phyloP scores from a whole-genome alignment of 129 eudicot genomes.

The Scalesia atractyloides region DNA sequence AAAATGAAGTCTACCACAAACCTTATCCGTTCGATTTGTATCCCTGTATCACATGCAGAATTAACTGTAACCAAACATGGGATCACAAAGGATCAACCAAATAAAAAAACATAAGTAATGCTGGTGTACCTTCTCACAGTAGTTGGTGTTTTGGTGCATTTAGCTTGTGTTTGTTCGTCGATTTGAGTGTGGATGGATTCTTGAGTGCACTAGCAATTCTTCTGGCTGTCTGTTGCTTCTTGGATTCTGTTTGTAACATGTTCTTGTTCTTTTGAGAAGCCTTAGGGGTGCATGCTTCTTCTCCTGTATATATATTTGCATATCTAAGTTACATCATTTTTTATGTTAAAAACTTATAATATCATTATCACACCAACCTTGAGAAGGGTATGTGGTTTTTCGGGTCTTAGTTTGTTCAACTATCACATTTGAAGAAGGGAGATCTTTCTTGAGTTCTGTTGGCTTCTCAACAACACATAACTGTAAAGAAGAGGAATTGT shows the following conservation, averaged over 20 bases:
- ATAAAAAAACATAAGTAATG: no score
- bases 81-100: not conserved
- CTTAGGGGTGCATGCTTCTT: constrained; percentile 64
- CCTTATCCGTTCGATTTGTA: constrained; percentile 15
- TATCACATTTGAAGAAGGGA: constrained; percentile 20
- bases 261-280: constrained; percentile 38
- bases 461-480: constrained; percentile 32
- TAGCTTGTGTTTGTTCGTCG: constrained; percentile 33
- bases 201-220: constrained; percentile 67
- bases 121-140: constrained; percentile 55
- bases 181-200: constrained; percentile 66
- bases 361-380: constrained; percentile 33
- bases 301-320: constrained; percentile 15
- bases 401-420: constrained; percentile 19
- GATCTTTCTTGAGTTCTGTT: constrained; percentile 19
- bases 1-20: constrained; percentile 25
- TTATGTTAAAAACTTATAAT: not conserved
- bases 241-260: constrained; percentile 33
- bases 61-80: not conserved
- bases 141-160: constrained; percentile 55
- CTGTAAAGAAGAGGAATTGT: constrained; percentile 26
- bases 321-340: not conserved
- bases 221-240: constrained; percentile 60
- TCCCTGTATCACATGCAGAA: constrained; percentile 34
- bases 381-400: constrained; percentile 21